Conservation (phyloP, 2,329 filamentous ascomycete species). For the Davidsoniella eucalypti region DNA sequence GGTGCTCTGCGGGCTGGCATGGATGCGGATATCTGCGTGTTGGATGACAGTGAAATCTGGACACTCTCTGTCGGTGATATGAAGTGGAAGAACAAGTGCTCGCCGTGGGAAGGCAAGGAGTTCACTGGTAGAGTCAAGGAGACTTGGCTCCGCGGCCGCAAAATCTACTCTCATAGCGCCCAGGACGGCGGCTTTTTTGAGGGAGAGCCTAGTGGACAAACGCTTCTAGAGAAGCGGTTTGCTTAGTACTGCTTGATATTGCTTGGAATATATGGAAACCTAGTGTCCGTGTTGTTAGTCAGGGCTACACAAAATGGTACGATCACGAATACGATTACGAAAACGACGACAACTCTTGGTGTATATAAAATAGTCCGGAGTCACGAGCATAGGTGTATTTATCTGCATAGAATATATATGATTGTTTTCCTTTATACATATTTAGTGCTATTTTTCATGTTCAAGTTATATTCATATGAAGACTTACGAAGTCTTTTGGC, state of each 20-base stretch:
- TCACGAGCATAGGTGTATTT: too few species aligned
- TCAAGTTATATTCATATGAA: too few species aligned
- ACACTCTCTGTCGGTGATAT: conserved; percentile 60
- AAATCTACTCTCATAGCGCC: conserved; percentile 55
- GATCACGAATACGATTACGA: too few species aligned
- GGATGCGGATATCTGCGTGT: conserved; percentile 83
- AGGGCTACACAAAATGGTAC: too few species aligned
- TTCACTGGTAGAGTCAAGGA: conserved; percentile 66
- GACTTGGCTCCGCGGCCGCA: conserved; percentile 68
- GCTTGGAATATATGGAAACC: background rate
- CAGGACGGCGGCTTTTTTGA: conserved; percentile 32
- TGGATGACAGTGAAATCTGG: conserved; percentile 72
- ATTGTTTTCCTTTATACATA: too few species aligned
- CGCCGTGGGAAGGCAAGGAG: conserved; percentile 68
- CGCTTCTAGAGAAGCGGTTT: conserved; percentile 43
- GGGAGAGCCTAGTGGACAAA: conserved; percentile 30
- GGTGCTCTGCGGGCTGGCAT: conserved; percentile 66
- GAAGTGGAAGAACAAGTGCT: conserved; percentile 89
- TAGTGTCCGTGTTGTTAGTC: too few species aligned
- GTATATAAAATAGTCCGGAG: too few species aligned
- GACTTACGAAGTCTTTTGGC: too few species aligned
- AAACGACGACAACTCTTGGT: too few species aligned
- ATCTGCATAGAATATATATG: too few species aligned
- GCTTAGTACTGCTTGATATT: background rate
- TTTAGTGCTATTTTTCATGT: too few species aligned